Base-by-base conservation (phyloP, 192 early-diverging fungal species). In the Backusella tuberculispora region DNA sequence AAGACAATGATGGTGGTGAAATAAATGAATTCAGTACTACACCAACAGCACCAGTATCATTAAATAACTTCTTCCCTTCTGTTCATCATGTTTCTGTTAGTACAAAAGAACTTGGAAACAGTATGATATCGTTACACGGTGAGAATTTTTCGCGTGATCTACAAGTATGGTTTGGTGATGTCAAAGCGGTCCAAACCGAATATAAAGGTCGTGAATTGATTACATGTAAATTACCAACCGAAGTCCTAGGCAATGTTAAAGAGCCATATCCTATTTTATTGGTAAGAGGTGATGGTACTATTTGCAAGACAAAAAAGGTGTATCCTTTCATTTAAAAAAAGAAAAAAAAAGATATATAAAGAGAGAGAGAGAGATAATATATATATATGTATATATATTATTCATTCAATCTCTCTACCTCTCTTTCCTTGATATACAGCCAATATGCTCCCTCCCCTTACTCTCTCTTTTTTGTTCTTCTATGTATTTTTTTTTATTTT, bases 141-240 rank as follows among this genome's bases (percentile, higher is more conserved):
- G 83, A 90, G n/a, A 91, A 91, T 48, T 92, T 92, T 69, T 77
- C 87, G 0, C 86, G 88, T 0, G 90, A 93, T 71, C 79, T 94
- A 76, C 88, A 85, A 4, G 89, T 94, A 24, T 85, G 88, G 85
- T 94, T 94, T 76, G 93, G 89, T 41, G 89, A 90, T 64, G 76
- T 85, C 50, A 86, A 87, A 68, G 82, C 85, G 7, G 77, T 84
- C 3, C 74, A 80, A 43, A 82, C 78, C 0, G 88, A 89, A 24
- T 85, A 80, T 67, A 76, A 83, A 24, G 85, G 82, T 10, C 74
- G 83, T 10, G 88, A 89, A 63, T 70, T 77, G 14, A 21, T 87
- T 9, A 71, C 84, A 3, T 84, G 81, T 19, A 76, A 77, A 34
- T 72, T 89, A 34, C 86, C 88, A 6, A n/a, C 56, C 9, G 29